Evolutionary conservation across 2,329 filamentous ascomycete species (phyloP).

Genomic region (Saccharata proteae): DNA sequence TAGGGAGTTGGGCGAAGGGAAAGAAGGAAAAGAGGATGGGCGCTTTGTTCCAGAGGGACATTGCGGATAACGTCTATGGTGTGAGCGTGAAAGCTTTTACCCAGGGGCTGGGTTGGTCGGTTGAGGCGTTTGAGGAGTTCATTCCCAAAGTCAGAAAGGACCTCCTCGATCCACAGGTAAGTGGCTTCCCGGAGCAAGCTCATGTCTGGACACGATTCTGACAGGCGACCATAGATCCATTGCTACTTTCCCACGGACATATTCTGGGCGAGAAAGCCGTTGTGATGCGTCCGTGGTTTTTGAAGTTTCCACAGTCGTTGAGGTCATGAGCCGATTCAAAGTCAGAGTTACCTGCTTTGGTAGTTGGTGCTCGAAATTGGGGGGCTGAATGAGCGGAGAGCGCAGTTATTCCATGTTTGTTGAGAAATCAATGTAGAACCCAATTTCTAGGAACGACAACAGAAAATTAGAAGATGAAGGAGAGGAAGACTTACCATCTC

Average conservation of each 20-base stretch:
- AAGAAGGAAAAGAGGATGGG: conserved; percentile 39
- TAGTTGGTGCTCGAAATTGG: no score
- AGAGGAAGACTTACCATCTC: no score
- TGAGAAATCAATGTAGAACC: no score
- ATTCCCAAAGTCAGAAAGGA: conserved; percentile 9
- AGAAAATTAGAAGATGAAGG: no score
- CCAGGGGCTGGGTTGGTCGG: conserved; percentile 13
- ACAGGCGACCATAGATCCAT: conserved; percentile 3
- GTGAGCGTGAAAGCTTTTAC: conserved; percentile 13
- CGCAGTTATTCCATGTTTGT: no score
- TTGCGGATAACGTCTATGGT: conserved; percentile 14
- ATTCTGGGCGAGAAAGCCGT: conserved; percentile 5
- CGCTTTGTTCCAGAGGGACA: conserved; percentile 20
- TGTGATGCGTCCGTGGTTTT: no score
- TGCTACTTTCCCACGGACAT: conserved; percentile 7
- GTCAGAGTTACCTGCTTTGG: no score
- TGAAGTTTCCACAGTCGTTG: no score
- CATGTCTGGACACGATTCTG: background rate
- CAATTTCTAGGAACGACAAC: no score
- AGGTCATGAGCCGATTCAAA: no score
- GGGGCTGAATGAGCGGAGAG: no score
- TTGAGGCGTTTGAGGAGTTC: conserved; percentile 10
- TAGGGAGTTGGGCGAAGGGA: conserved; percentile 35
- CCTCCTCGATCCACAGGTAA: conserved; percentile 10
- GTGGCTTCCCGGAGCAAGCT: background rate